Evolutionary conservation across 495 filamentous ascomycete genomes (phyloP).

Genomic region (Neurospora tetrasperma): DNA sequence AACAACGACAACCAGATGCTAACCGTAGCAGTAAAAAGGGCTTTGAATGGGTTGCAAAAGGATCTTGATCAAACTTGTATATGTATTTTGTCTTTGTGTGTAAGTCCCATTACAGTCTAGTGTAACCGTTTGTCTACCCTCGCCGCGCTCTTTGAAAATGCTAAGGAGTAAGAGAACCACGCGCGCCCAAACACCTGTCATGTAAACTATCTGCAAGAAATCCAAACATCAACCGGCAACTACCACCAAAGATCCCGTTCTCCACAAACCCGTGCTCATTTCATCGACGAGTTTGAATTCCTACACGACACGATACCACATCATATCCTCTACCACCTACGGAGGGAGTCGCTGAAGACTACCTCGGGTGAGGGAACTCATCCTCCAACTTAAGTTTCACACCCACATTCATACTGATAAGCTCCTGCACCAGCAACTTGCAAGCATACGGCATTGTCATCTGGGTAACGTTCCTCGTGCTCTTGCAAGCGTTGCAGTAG

Average conservation of each 20-base stretch:
- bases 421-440: conserved; percentile 91
- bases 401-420: conserved; percentile 95
- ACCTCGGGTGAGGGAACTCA: conserved; percentile 62
- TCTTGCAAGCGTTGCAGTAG: conserved; percentile 86
- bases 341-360: not conserved
- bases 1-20: too few species aligned
- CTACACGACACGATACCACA: not conserved
- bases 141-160: not conserved
- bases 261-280: not conserved
- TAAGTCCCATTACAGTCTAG: not conserved
- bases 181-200: not conserved
- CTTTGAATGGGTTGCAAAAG: too few species aligned
- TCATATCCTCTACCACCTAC: not conserved
- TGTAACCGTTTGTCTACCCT: not conserved
- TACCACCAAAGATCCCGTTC: not conserved
- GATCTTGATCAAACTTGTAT: too few species aligned
- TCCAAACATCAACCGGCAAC: not conserved
- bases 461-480: conserved; percentile 64
- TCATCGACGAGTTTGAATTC: not conserved
- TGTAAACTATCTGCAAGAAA: not conserved
- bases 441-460: conserved; percentile 99
- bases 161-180: not conserved
- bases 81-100: not conserved
- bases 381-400: conserved; percentile 79
- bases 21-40: too few species aligned